Conservation (phyloP, 768 basidiomycete species). For the Boletus huronensis region DNA sequence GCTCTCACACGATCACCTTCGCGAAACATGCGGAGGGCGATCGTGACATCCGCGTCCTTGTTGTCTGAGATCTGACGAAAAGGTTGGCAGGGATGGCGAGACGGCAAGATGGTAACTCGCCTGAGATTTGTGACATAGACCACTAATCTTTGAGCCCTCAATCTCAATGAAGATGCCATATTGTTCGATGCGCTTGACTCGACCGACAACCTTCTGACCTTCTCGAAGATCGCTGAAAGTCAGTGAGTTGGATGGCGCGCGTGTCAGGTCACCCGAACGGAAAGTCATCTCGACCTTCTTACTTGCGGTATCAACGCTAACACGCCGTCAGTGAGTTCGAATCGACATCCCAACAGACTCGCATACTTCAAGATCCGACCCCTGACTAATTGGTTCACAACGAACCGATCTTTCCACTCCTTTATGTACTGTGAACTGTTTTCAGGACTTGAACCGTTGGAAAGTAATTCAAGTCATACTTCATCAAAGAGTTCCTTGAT, state of each 20-base stretch:
- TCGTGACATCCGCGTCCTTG: conserved; percentile 68
- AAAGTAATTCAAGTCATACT: conserved; percentile 28
- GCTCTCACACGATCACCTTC: conserved; percentile 87
- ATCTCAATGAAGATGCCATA: conserved; percentile 95
- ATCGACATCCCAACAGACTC: not conserved
- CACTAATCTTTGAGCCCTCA: conserved; percentile 77
- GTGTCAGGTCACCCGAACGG: conserved; percentile 57
- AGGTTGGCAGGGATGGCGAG: not conserved
- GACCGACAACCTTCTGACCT: conserved; percentile 79
- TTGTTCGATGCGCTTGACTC: conserved; percentile 76
- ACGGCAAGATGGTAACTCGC: conserved; percentile 37
- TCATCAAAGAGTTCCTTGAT: conserved; percentile 94
- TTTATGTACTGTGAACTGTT: conserved; percentile 69
- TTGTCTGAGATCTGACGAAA: conserved; percentile 78
- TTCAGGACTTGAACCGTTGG: conserved; percentile 3
- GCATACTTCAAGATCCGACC: conserved; percentile 79
- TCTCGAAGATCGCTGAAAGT: conserved; percentile 57
- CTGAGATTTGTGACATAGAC: conserved; percentile 94
- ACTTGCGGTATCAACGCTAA: conserved; percentile 63
- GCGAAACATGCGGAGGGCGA: conserved; percentile 78
- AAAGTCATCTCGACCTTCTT: conserved; percentile 92
- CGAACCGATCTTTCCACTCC: conserved; percentile 88
- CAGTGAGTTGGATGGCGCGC: conserved; percentile 34
- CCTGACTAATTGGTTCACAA: conserved; percentile 77
- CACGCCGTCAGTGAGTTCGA: conserved; percentile 6